Evolutionary conservation across 148 eudicot species (phyloP).

Genomic region (Nyssa sinensis): DNA sequence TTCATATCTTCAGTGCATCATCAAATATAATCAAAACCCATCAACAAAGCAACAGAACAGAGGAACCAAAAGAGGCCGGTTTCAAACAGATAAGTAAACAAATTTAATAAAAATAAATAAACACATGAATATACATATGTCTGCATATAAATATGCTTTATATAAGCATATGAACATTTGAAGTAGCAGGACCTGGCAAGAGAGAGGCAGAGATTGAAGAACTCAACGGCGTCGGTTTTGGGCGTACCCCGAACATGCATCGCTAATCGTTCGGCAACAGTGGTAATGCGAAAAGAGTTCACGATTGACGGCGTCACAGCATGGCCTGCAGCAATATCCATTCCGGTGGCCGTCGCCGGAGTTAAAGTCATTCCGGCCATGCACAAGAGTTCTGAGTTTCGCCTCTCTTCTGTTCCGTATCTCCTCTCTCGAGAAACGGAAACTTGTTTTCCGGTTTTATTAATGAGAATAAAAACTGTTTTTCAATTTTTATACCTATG

Average conservation of each 20-base stretch:
- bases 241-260: constrained; percentile 12
- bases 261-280: constrained; percentile 32
- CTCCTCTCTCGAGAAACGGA: no score
- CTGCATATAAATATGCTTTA: no score
- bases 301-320: no score
- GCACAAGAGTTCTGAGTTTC: neutral
- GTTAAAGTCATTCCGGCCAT: constrained; percentile 5
- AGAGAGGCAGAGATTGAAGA: constrained; percentile 48
- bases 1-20: neutral
- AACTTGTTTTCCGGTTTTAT: no score
- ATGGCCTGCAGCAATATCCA: no score
- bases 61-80: neutral
- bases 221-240: constrained; percentile 24
- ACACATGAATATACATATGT: neutral
- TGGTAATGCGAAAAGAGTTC: constrained; percentile 32
- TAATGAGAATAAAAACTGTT: no score
- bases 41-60: neutral
- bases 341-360: constrained; percentile 14
- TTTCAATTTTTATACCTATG: no score
- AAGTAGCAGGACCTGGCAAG: constrained; percentile 31
- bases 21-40: neutral
- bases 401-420: no score
- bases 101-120: neutral
- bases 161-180: neutral
- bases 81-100: neutral